These are phyloP conservation scores for Diaporthe helianthi DNA, from an alignment of 2,329 filamentous ascomycete species.

Conservation along the genomic window DNA sequence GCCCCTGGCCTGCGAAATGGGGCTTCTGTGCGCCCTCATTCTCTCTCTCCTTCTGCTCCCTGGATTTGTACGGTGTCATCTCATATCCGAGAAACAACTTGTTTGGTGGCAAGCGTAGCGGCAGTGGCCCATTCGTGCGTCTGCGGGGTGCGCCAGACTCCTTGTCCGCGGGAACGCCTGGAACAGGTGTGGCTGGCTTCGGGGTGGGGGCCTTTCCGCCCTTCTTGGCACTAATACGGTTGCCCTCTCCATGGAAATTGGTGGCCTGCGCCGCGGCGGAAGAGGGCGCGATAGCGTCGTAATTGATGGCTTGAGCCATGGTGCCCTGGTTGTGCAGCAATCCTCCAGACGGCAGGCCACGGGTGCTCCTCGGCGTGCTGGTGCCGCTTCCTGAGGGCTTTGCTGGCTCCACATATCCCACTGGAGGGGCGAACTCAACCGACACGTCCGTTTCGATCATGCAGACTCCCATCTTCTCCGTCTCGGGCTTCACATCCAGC, in stretches of 20 bases:
- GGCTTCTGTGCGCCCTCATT: conserved; percentile 70
- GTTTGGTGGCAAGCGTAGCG: conserved; percentile 81
- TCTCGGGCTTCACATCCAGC: conserved; percentile 88
- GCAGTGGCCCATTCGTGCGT: conserved; percentile 80
- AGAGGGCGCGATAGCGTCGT: conserved; percentile 84
- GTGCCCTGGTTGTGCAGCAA: conserved; percentile 83
- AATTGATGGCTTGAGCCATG: conserved; percentile 99
- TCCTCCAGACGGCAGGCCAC: conserved; percentile 73
- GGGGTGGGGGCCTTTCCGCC: conserved; percentile 76
- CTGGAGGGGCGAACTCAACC: conserved; percentile 92
- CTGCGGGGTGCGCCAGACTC: conserved; percentile 45
- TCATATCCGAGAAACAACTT: conserved; percentile 98
- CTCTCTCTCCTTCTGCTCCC: conserved; percentile 73
- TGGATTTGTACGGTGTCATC: conserved; percentile 84
- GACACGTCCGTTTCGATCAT: conserved; percentile 96
- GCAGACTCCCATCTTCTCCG: conserved; percentile 83
- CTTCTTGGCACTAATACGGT: conserved; percentile 85
- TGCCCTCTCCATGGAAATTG: conserved; percentile 81
- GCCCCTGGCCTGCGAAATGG: conserved; percentile 84
- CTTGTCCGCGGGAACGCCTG: conserved; percentile 57
- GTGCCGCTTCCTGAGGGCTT: conserved; percentile 73
- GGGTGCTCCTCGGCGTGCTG: conserved; percentile 77
- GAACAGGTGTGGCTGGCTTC: conserved; percentile 75
- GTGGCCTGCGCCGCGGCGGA: conserved; percentile 73
- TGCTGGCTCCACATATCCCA: conserved; percentile 92